These are phyloP conservation scores for Passiflora organensis DNA, from an alignment of 345 rosid genomes.

Conservation along the genomic window DNA sequence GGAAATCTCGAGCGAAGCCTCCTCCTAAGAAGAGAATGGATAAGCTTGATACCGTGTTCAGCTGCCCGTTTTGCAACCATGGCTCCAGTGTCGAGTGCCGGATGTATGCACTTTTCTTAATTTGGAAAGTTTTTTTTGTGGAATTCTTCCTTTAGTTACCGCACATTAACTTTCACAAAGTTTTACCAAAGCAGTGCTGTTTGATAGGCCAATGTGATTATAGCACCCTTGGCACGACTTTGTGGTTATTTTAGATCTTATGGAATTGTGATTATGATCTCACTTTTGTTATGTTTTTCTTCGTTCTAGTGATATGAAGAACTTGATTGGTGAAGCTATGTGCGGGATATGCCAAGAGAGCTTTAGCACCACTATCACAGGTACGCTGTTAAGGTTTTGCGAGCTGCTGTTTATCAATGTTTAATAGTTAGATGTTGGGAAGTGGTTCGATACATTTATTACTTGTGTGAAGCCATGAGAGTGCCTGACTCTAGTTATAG, in stretches of 20 bases:
- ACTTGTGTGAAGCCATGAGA: too few species aligned
- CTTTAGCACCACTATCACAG: neutral
- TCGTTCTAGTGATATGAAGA: slow-evolving; percentile 29
- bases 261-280: too few species aligned
- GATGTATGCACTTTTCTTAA: slow-evolving; percentile 37
- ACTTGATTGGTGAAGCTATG: neutral
- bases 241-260: too few species aligned
- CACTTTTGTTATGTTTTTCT: neutral
- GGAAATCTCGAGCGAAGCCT: slow-evolving; percentile 93
- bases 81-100: slow-evolving; percentile 81
- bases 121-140: neutral
- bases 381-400: slow-evolving; percentile 11
- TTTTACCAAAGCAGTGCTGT: too few species aligned
- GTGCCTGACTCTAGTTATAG: too few species aligned
- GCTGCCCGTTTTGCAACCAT: slow-evolving; percentile 92
- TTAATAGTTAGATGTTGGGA: too few species aligned
- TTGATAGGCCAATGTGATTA: too few species aligned
- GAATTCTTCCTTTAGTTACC: neutral
- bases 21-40: slow-evolving; percentile 82
- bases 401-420: neutral
- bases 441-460: too few species aligned
- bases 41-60: slow-evolving; percentile 88
- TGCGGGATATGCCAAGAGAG: neutral
- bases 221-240: too few species aligned
- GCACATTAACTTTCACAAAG: too few species aligned